Evolutionary conservation across 139 green algal species (phyloP).

Genomic region (Pseudopediastrum boryanum): DNA sequence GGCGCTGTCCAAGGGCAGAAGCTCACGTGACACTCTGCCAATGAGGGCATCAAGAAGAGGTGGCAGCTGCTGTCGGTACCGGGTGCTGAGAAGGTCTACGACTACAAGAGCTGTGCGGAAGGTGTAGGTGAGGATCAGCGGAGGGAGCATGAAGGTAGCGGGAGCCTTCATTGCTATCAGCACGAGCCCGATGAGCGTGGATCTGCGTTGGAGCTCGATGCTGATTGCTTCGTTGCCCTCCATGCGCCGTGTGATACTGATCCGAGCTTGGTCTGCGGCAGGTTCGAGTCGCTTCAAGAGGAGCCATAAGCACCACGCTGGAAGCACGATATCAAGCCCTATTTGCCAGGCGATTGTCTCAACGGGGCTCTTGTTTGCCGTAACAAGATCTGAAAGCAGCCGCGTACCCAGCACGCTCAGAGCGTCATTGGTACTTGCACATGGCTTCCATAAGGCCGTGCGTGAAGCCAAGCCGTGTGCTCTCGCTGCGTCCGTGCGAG

Average conservation of each 20-base stretch:
- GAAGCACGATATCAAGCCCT: conserved; percentile 16
- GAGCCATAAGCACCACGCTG: neutral
- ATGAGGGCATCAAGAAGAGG: no score
- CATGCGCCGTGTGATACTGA: neutral
- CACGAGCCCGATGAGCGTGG: neutral
- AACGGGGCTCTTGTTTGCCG: neutral
- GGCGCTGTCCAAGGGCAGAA: no score
- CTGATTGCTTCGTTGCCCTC: neutral
- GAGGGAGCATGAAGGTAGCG: conserved; percentile 5
- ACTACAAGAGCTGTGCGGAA: conserved; percentile 15
- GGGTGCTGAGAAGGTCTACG: conserved; percentile 9
- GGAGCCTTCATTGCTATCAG: conserved; percentile 14
- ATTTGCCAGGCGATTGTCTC: conserved; percentile 6
- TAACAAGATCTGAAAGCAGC: conserved; percentile 23
- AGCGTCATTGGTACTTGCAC: no score
- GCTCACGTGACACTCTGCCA: no score
- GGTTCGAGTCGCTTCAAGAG: neutral
- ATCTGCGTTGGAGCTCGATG: neutral
- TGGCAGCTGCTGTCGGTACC: neutral
- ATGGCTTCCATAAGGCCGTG: no score
- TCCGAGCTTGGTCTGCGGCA: neutral
- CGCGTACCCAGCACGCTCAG: conserved; percentile 18
- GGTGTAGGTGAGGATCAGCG: neutral
- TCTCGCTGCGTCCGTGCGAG: no score
- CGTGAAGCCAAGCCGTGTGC: no score